Evolutionary conservation across 176 grass and related monocot species (phyloP).

Genomic region (Oryza punctata): DNA sequence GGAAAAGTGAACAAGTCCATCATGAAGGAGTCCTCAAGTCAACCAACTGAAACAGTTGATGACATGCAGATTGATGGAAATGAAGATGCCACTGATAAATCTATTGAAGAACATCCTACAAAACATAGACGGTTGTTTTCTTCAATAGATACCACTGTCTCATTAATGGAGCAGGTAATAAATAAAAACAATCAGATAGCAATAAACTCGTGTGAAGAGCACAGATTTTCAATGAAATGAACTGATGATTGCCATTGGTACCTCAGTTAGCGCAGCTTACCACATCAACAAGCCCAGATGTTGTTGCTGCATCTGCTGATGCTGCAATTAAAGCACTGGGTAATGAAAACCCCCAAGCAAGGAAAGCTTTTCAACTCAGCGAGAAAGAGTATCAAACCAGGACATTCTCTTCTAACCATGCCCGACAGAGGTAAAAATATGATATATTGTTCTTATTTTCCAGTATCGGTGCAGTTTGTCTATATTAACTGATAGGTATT

Average conservation of each 20-base stretch:
- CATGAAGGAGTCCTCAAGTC: constrained; percentile 51
- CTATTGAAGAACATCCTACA: constrained; percentile 53
- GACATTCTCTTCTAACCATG: constrained; percentile 49
- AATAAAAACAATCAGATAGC: background rate
- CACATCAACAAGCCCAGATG: constrained; percentile 57
- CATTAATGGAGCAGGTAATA: constrained; percentile 84
- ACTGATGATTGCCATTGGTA: constrained; percentile 48
- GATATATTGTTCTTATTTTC: constrained; percentile 5
- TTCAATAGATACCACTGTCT: constrained; percentile 56
- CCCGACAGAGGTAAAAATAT: constrained; percentile 50
- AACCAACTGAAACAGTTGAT: constrained; percentile 43
- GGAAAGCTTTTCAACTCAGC: constrained; percentile 57
- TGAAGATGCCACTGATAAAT: constrained; percentile 52
- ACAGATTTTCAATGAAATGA: background rate
- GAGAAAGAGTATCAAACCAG: constrained; percentile 61
- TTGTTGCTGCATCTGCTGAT: constrained; percentile 73
- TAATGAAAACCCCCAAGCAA: constrained; percentile 64
- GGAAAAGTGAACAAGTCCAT: constrained; percentile 42
- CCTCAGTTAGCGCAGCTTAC: constrained; percentile 74
- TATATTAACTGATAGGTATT: constrained; percentile 5
- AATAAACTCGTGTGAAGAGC: background rate
- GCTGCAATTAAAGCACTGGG: constrained; percentile 64
- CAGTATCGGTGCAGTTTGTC: background rate
- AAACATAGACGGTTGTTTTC: constrained; percentile 64
- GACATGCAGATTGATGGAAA: constrained; percentile 58